These are phyloP conservation scores for Grigorovia yakushimaensis DNA, from an alignment of 805 yeast genomes.

Conservation along the genomic window DNA sequence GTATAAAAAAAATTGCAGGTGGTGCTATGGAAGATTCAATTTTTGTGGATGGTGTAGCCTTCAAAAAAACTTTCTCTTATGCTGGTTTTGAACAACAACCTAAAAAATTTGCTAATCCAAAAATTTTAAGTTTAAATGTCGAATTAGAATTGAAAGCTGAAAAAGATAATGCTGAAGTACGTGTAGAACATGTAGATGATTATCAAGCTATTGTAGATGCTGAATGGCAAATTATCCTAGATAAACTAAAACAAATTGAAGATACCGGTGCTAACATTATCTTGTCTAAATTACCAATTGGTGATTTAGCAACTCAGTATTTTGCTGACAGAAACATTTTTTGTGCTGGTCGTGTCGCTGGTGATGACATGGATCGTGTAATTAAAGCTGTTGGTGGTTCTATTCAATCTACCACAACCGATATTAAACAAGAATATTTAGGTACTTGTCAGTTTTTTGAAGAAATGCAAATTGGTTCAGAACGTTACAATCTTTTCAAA, in stretches of 20 bases:
- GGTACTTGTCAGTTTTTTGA: constrained; percentile 83
- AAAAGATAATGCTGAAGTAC: constrained; percentile 96
- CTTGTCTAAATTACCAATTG: constrained; percentile 89
- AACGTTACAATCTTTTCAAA: constrained; percentile 83
- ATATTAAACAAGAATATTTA: constrained; percentile 57
- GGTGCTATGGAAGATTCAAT: constrained; percentile 92
- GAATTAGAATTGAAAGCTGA: constrained; percentile 96
- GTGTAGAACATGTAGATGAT: constrained; percentile 86
- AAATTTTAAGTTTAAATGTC: constrained; percentile 74
- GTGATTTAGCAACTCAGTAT: constrained; percentile 97
- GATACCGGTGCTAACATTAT: constrained; percentile 87
- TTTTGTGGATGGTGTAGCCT: constrained; percentile 90
- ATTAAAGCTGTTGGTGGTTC: constrained; percentile 90
- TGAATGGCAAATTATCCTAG: constrained; percentile 92
- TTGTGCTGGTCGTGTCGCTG: constrained; percentile 91
- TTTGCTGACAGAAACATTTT: constrained; percentile 94
- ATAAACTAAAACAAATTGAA: constrained; percentile 75
- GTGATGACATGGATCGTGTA: constrained; percentile 87
- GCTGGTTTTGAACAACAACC: constrained; percentile 99
- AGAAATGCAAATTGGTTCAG: constrained; percentile 93
- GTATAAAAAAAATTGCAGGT: constrained; percentile 90
- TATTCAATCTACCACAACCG: constrained; percentile 68
- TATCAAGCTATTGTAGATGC: constrained; percentile 97
- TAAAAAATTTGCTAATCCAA: constrained; percentile 69
- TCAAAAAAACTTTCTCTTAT: constrained; percentile 92